Evolutionary conservation across 1,284 basidiomycete species (phyloP), one percentile per base, ranked within the genome.

Genomic region (Porodaedalea pini): DNA sequence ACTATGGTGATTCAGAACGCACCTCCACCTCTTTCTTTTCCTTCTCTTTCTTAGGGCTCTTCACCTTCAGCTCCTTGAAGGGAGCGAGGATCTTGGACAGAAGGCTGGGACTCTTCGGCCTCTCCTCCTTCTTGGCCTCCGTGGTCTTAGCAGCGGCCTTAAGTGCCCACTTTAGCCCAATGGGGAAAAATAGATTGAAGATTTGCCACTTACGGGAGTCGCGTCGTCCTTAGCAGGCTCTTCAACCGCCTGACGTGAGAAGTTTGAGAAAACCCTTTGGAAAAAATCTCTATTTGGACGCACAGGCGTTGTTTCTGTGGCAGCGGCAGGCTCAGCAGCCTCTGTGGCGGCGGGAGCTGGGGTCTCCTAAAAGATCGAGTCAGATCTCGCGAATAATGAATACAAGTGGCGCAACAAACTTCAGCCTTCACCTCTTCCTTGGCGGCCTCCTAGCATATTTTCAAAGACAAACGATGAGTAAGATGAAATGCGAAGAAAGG

Each of bases 91-190:
- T 75, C 73, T 86, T 91, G 62, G 80, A 67, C 53, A 91, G 74
- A 60, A 90, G 63, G 53, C 79, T 71, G n/a, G 89, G 88, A 74
- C 86, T 88, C 81, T 86, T 89, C 65, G 87, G 85, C 62, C 78
- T 76, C 17, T 87, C 85, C 63, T 87, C 86, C 74, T 86, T 86
- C 80, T 85, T 85, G 10, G 72, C 36, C 23, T 59, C 44, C 21
- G 56, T 48, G 17, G 23, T 39, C 40, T 62, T 60, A 40, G 60
- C 60, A 41, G 29, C 15, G 1, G 48, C 23, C 45, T 29, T 15
- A 25, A 15, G 13, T 17, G 31, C n/a, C 25, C 4, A 4, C 10
- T 47, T 29, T n/a, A 54, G 29, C 61, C 32, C 25, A 25, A 43
- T 10, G 48, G 40, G 72, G 29, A 21, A 55, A n/a, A 17, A 49